Evolutionary conservation across 2,329 filamentous ascomycete genomes (phyloP).

Genomic region (Penicillium sp.): DNA sequence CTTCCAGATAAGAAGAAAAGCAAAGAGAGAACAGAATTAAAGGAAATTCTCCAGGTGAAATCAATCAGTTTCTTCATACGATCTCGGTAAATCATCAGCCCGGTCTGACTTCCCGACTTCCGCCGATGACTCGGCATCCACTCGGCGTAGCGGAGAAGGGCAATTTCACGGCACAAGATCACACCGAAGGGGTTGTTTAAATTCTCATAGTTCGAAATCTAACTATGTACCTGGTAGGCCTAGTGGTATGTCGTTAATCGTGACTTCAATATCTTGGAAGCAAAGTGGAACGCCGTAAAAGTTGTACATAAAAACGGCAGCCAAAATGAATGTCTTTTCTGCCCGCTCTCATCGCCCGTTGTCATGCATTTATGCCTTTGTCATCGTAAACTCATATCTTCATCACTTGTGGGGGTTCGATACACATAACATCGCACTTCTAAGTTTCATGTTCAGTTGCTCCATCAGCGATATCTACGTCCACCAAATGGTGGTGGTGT

Average conservation of each 20-base stretch:
- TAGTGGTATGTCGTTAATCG: not conserved
- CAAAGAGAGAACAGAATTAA: slow-evolving; percentile 13
- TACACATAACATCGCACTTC: not conserved
- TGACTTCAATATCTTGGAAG: not conserved
- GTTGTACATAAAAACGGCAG: slow-evolving; percentile 6
- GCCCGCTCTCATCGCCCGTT: not conserved
- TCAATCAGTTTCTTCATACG: slow-evolving; percentile 2
- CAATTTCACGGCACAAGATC: not conserved
- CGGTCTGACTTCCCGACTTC: slow-evolving; percentile 28
- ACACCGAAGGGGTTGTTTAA: not conserved
- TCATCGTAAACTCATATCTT: slow-evolving; percentile 14
- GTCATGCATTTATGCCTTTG: slow-evolving; percentile 9
- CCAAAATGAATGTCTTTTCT: not conserved
- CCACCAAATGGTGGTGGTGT: slow-evolving; percentile 21
- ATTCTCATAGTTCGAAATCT: not conserved
- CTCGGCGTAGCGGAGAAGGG: slow-evolving; percentile 21
- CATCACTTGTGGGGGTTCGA: not conserved
- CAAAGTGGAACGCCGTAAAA: not conserved
- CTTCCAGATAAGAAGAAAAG: not conserved
- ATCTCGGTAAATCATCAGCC: slow-evolving; percentile 26
- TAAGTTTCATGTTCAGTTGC: slow-evolving; percentile 3
- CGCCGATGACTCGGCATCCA: slow-evolving; percentile 24
- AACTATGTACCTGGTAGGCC: not conserved
- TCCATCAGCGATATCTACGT: slow-evolving; percentile 30
- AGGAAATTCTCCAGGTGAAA: slow-evolving; percentile 1